A percentile compares a stretch with the other conserved stretches of the same genome.
phyloP scores from a whole-genome alignment of 192 early-diverging fungal genomes.

The Phycomyces blakesleeanus region DNA sequence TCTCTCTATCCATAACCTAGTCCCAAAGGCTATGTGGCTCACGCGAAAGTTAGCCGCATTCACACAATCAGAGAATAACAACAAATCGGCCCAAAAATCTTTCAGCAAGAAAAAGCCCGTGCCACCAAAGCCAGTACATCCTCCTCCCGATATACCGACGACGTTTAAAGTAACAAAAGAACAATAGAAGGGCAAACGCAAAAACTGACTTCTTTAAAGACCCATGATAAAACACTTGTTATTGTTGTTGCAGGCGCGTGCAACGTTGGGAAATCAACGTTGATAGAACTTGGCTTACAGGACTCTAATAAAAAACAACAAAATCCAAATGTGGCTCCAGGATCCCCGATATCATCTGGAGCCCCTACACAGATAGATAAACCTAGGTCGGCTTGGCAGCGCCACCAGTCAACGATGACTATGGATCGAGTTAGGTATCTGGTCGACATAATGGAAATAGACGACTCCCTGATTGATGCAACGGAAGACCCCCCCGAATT shows the following conservation, averaged over 20 bases:
- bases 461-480: constrained; percentile 13
- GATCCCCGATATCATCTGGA: too few relatives aligned
- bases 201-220: not conserved
- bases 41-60: constrained; percentile 7
- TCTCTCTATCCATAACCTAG: not conserved
- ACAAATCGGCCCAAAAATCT: not conserved
- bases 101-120: not conserved
- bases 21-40: constrained; percentile 6
- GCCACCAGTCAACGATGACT: not conserved
- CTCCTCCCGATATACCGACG: not conserved
- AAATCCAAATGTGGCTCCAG: not conserved
- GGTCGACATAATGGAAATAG: constrained; percentile 8
- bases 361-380: not conserved
- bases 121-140: constrained; percentile 3
- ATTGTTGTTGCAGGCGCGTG: constrained; percentile 19
- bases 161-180: not conserved
- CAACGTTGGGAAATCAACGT: constrained; percentile 25
- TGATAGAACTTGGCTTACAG: constrained; percentile 18
- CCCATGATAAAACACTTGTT: constrained; percentile 10
- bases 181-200: not conserved
- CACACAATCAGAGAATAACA: constrained; percentile 1
- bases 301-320: constrained; percentile 5
- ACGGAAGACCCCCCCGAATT: constrained; percentile 6
- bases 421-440: constrained; percentile 13
- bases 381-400: not conserved